Evolutionary conservation across 116 monocot genomes (phyloP), one percentile per base, ranked within the genome.

Genomic region (Trichopus zeylanicus): DNA sequence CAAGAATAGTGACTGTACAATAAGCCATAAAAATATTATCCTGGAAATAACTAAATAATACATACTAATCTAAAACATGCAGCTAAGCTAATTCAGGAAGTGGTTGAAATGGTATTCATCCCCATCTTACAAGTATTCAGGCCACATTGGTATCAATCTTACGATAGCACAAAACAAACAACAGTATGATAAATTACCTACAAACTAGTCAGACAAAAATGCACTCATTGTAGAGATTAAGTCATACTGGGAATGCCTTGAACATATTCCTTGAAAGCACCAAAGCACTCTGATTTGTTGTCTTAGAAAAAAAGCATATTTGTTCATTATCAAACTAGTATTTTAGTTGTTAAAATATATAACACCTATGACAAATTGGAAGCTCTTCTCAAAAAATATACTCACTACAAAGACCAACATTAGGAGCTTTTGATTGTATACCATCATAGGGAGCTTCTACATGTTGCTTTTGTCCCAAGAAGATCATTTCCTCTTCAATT

Each of bases 81-180:
- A 75, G 28, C 42, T 75, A 64, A 56, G 69, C 31, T 3, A 64
- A 63, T 39, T 75, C 75, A 20, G 75, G 75, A 26, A 75, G 70
- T 6, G 75, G 75, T 59, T 75, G 69, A 27, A 75, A 37, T 33
- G 75, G 75, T 42, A 75, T 69, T 70, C 75, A 75, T 51, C 75
- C 75, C 15, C 69, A 52, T 37, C 75, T 59, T 46, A 75, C 75
- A 53, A 58, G 51, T 69, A 75, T 75, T 11, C 75, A 63, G 25
- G 69, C 75, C 39, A 75, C 69, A 65, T 75, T 75, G 21, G 75
- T 75, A 23, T 75, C 75, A 26, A 75, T 70, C 75, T 75, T 20
- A 46, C 26, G 26, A 26, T 6, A 20, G 19, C 7, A 0, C 30
- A 19, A n/a, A 7, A 32, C 4, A 30, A 15, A 0, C 0, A 8